Conservation (phyloP, 257 asterid genomes). For the Gynochthodes officinalis region DNA sequence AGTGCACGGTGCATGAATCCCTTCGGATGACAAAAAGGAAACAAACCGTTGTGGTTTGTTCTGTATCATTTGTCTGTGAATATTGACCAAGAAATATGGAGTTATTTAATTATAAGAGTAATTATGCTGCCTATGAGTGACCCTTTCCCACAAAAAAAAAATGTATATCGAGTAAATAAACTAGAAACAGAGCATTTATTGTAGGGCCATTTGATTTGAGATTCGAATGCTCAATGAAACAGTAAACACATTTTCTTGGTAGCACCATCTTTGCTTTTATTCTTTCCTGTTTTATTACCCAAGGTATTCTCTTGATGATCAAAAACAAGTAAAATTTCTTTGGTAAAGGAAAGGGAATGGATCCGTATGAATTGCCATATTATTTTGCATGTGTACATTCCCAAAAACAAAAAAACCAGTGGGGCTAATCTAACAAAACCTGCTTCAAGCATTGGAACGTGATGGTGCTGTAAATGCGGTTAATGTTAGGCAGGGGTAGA, state of each 20-base stretch:
- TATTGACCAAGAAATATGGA: background rate
- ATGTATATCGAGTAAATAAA: background rate
- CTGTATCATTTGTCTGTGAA: background rate
- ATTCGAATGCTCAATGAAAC: constrained; percentile 2
- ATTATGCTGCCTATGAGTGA: background rate
- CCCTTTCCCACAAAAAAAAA: background rate
- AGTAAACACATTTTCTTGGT: background rate
- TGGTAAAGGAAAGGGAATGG: no score
- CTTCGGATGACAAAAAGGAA: background rate
- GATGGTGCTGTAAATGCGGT: background rate
- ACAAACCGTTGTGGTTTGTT: background rate
- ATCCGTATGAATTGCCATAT: no score
- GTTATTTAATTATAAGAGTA: no score
- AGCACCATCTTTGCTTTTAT: background rate
- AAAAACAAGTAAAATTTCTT: no score
- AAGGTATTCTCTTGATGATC: background rate
- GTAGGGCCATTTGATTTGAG: constrained; percentile 11
- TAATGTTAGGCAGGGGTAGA: constrained; percentile 1
- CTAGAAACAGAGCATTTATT: background rate
- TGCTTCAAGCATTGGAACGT: background rate
- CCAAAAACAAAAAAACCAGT: no score
- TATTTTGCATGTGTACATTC: no score
- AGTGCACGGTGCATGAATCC: background rate
- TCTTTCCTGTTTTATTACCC: no score
- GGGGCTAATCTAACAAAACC: no score